A percentile compares a stretch with the other conserved stretches of the same genome.
phyloP scores from a whole-genome alignment of 2,329 filamentous ascomycete species.

The Rhynchosporium agropyri region DNA sequence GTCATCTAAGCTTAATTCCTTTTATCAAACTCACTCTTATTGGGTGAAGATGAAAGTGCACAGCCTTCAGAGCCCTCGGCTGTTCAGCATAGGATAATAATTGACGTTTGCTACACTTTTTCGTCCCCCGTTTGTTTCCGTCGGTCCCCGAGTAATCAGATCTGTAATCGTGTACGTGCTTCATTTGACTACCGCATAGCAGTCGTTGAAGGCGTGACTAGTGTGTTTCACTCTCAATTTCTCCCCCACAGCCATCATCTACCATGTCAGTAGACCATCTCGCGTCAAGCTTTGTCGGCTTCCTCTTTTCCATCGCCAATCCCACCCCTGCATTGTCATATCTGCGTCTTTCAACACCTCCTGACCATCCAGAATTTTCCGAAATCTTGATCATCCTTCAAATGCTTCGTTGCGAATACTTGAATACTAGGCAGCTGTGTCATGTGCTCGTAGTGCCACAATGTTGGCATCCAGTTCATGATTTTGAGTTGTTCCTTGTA shows the following conservation, averaged over 20 bases:
- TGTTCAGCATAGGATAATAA: no score
- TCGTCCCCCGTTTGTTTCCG: no score
- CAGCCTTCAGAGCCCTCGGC: no score
- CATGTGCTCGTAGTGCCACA: not conserved
- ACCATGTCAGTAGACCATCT: not conserved
- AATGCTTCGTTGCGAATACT: not conserved
- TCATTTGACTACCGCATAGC: no score
- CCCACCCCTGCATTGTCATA: not conserved
- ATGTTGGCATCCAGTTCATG: conserved; percentile 5
- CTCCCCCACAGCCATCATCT: not conserved
- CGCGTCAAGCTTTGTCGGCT: not conserved
- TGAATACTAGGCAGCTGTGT: not conserved
- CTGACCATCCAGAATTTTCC: conserved; percentile 2
- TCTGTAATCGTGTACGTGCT: no score
- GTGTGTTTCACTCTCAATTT: not conserved
- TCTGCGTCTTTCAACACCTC: not conserved
- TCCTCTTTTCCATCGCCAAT: not conserved
- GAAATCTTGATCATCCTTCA: not conserved
- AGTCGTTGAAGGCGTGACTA: no score
- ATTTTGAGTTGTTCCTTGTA: conserved; percentile 5
- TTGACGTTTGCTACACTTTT: no score
- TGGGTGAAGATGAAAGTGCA: no score
- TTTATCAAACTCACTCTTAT: no score
- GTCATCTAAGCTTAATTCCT: no score
- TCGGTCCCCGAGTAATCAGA: no score